Base-by-base conservation (phyloP, 1,284 basidiomycete genomes). In the Earliella scabrosa region DNA sequence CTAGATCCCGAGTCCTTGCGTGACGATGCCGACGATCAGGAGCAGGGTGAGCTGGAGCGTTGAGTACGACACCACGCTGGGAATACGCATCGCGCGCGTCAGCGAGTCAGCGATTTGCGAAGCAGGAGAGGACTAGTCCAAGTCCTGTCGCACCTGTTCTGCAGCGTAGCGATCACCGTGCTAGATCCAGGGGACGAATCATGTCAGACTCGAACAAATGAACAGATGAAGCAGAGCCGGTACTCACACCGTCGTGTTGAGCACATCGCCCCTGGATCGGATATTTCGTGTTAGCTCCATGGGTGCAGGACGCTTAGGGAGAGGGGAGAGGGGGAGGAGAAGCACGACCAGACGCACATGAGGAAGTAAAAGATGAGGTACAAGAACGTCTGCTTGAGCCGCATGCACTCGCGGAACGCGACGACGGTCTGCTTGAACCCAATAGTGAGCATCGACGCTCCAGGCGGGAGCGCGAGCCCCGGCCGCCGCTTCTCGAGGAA, bases 361-460 rank as follows among this genome's bases (percentile, higher is more conserved):
- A 92, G 73, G 68, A 92, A 91, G 69, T 88, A 91, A 65, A 90
- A 90, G 16, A 88, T 74, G 3, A 92, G 78, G 64, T 91, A 91
- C 41, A 90, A 60, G 65, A 88, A 88, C 1, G 87, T 92, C 65
- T 92, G 90, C 68, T 89, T 91, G 54, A 92, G 77, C 26, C 80
- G 79, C 68, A 86, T 68, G 64, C 88, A 90, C 63, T 91, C 84
- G 35, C 78, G 73, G 47, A 90, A 75, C 1, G 88, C 88, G 41
- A 86, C 77, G 64, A 85, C 86, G 3, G 85, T 81, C 69, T 92
- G 90, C 63, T 80, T 81, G 67, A 85, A 82, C 7, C 90, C 91
- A 36, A 93, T 82, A 1, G 87, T 90, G 39, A 88, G 65, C 48
- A 90, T 76, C 5, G 78, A 85, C 2, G 82, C 82, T 11, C 82